These are phyloP conservation scores for Aurinia saxatilis DNA, from an alignment of 345 rosid genomes.

Conservation along the genomic window DNA sequence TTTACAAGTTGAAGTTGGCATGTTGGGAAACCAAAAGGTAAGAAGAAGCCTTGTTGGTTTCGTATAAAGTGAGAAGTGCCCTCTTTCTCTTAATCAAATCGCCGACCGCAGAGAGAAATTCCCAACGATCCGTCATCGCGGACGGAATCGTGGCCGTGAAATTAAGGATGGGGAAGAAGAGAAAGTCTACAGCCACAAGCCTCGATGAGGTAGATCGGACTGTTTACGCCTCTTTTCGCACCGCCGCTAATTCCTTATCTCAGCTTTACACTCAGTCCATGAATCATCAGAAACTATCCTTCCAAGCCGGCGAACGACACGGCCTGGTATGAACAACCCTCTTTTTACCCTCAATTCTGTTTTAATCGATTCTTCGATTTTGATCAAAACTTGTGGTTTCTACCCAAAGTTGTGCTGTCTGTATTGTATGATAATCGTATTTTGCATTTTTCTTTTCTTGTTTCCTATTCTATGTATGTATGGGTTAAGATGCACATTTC, in stretches of 20 bases:
- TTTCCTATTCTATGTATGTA: too few relatives aligned
- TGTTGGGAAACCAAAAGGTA: too few relatives aligned
- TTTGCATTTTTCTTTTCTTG: too few relatives aligned
- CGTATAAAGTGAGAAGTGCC: too few relatives aligned
- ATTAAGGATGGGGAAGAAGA: slow-evolving; percentile 73
- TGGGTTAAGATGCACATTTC: too few relatives aligned
- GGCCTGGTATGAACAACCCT: slow-evolving; percentile 35
- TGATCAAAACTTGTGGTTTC: too few relatives aligned
- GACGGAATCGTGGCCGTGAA: slow-evolving; percentile 16
- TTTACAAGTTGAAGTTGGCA: too few relatives aligned
- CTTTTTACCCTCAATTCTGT: not conserved
- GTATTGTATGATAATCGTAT: too few relatives aligned
- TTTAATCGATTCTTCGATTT: slow-evolving; percentile 14
- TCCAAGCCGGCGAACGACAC: slow-evolving; percentile 73
- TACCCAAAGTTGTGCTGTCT: too few relatives aligned
- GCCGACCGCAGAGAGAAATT: not conserved
- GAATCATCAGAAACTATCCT: slow-evolving; percentile 68
- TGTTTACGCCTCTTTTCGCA: slow-evolving; percentile 78
- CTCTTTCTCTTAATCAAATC: too few relatives aligned
- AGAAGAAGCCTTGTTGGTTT: too few relatives aligned
- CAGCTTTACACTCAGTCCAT: slow-evolving; percentile 83
- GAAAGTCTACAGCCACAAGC: slow-evolving; percentile 77
- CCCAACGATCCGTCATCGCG: slow-evolving; percentile 23
- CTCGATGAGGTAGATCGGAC: slow-evolving; percentile 98
- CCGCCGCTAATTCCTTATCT: slow-evolving; percentile 84